Evolutionary conservation across 192 early-diverging fungal genomes (phyloP), one percentile per base, ranked within the genome.

Genomic region (Coemansia sp.): DNA sequence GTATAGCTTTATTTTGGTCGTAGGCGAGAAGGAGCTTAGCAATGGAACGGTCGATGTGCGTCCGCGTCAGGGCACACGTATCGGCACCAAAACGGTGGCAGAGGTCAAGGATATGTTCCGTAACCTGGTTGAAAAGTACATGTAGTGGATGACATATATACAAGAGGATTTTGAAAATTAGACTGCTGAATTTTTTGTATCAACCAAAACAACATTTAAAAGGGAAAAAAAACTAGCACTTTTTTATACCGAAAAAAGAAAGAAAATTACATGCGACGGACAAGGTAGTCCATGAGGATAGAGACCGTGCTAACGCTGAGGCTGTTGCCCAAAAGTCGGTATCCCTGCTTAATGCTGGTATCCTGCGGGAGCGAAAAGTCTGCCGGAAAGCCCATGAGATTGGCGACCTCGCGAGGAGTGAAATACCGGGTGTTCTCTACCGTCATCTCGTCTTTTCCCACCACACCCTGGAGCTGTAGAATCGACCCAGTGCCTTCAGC

Each of bases 261-360:
- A 5, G 25, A 57, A 17, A 31, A 22, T 42, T 74, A 77, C 80
- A 82, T 82, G n/a, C 72, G 75, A 20, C 50, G 42, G 11, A 91
- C 55, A 17, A 93, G 72, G 61, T 90, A 90, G 66, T 82, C 77
- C 70, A 96, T 88, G 61, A 98, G 69, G 58, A 88, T 82, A 0
- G 89, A 80, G 0, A 97, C 92, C 1, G 97, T 88, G 50, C 80
- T 86, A 48, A 93, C 90, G 63, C 91, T 98, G 18, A 98, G 84
- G 33, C 91, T 93, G 68, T 98, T 98, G 2, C 96, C 96, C 11
- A 98, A 74, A 33, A 95, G 83, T n/a, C 88, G 77, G 66, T 94
- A 97, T 50, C 83, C 72, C 69, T 98, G 96, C 62, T 87, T 89
- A 16, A 85, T 59, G 2, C 84, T 89, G 14, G 88, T 87, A 4